Conservation (phyloP, 495 filamentous ascomycete species). For the Copromyces sp. region DNA sequence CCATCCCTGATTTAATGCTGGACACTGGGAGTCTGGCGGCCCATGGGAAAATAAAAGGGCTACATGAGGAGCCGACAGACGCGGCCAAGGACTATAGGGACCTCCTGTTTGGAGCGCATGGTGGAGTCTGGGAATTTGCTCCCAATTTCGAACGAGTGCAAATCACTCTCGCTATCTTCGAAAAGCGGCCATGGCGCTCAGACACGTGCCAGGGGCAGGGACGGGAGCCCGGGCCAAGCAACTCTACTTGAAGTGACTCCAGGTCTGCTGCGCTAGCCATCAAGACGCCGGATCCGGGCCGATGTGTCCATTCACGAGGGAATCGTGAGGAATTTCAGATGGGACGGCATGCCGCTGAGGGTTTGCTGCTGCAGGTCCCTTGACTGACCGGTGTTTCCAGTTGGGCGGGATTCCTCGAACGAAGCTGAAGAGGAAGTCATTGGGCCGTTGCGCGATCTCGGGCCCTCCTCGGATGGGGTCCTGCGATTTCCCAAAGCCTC, state of each 20-base stretch:
- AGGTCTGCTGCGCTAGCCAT: background rate
- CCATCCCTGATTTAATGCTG: background rate
- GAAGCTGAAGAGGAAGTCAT: background rate
- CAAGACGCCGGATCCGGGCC: background rate
- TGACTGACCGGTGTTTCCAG: background rate
- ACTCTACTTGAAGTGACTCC: background rate
- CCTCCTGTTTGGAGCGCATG: background rate
- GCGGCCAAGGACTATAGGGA: background rate
- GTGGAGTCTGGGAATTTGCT: background rate
- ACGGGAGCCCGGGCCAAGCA: background rate
- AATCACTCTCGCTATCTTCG: background rate
- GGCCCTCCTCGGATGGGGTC: background rate
- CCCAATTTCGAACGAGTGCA: background rate
- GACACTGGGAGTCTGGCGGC: background rate
- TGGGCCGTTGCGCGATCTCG: background rate
- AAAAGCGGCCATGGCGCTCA: background rate
- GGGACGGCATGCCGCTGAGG: background rate
- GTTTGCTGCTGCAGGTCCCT: background rate
- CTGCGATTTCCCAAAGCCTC: background rate
- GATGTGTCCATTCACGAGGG: background rate
- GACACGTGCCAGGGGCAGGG: background rate
- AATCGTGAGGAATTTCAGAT: background rate
- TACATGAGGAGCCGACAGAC: background rate
- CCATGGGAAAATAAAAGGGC: background rate
- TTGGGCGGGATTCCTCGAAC: background rate